These are phyloP conservation scores for Penicillium sp. DNA, from an alignment of 2,329 filamentous ascomycete genomes.

Conservation along the genomic window DNA sequence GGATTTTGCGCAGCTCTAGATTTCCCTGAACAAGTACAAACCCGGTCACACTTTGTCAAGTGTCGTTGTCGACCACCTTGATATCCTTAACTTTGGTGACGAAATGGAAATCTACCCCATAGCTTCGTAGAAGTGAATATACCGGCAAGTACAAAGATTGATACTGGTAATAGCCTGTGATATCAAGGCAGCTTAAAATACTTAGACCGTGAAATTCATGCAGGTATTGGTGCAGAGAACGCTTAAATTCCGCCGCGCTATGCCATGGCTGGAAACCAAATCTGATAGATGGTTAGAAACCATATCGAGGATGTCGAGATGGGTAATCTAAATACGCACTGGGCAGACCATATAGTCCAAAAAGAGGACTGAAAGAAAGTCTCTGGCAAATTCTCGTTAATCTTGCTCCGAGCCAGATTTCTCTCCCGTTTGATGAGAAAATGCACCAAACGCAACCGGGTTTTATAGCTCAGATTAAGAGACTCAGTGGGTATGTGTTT, in stretches of 20 bases:
- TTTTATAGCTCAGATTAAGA: neutral
- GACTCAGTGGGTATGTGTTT: neutral
- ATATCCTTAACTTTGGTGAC: constrained; percentile 9
- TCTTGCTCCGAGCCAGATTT: neutral
- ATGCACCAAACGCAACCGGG: neutral
- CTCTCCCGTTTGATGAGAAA: neutral
- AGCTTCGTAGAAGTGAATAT: constrained; percentile 6
- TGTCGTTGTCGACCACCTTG: no score
- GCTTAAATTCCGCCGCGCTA: neutral
- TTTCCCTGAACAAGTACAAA: no score
- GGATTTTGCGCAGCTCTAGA: no score
- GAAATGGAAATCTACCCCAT: constrained; percentile 15
- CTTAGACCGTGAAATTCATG: constrained; percentile 7
- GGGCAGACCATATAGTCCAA: neutral
- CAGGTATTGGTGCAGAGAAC: constrained; percentile 1
- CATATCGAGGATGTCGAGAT: no score
- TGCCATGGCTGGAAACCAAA: constrained; percentile 2
- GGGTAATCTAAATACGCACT: no score
- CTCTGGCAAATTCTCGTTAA: neutral
- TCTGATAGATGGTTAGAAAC: no score
- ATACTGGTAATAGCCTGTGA: constrained; percentile 15
- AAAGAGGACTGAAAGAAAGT: neutral
- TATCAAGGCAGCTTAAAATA: constrained; percentile 15
- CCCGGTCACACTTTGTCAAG: no score
- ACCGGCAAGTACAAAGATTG: constrained; percentile 12